Base-by-base conservation (phyloP, 1,139 yeast species). In the Spathaspora jeffriesii region DNA sequence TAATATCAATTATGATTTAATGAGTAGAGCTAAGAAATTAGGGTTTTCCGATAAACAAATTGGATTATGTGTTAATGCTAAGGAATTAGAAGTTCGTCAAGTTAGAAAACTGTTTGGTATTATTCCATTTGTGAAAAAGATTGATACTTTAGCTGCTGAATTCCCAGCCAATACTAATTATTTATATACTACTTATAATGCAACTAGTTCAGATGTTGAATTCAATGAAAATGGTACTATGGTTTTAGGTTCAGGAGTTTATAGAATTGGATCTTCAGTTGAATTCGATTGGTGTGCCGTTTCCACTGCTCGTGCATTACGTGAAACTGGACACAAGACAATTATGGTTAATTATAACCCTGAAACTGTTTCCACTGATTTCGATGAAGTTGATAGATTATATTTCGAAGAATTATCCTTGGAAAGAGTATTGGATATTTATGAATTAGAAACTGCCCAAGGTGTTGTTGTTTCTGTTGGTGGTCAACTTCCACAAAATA, bases 271-370 rank as follows among this genome's bases (percentile, higher is more conserved):
- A 50, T 92, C 98, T 4, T 92, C 98, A 22, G 99, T 93, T 51
- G 99, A 93, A 73, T 93, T 93, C 61, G 99, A 93, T 71, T 93
- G 99, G 99, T 93, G 99, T 79, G 99, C 98, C 44, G 99, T 93
- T 52, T 83, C 96, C 52, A 88, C 99, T 49, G 97, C 96, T 48
- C 85, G 98, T 66, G 91, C 98, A 42, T 81, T 93, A 61, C 85
- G 99, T 70, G 86, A 83, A 49, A 78, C 85, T 49, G 96, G 96
- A 53, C 85, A 83, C 66, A 89, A 87, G 71, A 93, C 99, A 42
- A 84, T 93, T 55, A 93, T 93, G 99, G 82, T 93, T 64, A 93
- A 93, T 75, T 93, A 93, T 73, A 93, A 93, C 75, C 99, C 99
- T 50, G 99, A 93, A 73, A 93, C 99, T 25, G 99, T 93, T 37